Base-by-base conservation (phyloP, 176 grass and related monocot species). In the Ampelocalamus luodianensis region DNA sequence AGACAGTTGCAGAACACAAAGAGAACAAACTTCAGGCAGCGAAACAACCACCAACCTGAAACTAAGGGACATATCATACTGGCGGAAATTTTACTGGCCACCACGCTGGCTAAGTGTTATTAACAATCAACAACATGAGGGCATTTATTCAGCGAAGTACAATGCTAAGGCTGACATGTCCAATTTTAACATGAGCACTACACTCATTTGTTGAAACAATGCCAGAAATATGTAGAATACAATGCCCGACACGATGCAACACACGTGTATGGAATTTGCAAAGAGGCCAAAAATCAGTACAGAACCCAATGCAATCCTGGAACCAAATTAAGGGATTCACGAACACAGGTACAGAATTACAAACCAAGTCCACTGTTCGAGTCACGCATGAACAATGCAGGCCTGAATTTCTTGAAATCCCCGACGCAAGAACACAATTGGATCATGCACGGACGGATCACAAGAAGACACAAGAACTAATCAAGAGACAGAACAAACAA, bases 401-500 rank as follows among this genome's bases (percentile, higher is more conserved):
- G 29, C 5, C 12, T 18, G n/a, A 14, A 44, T 43, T 20, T 74
- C 54, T 61, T 54, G 39, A 12, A 63, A 50, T n/a, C 20, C 38
- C 20, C 40, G 46, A 34, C 73, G 26, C 44, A 36, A 46, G 15
- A 80, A 53, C 42, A 38, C 29, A 54, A 68, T 49, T 48, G 22
- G 48, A 66, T 68, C 24, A 22, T 36, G 18, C 22, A 44, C 51
- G 46, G 44, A 14, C 48, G 23, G 60, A 44, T 83, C 55, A 76
- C 16, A 69, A 18, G 24, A 49, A 3, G 8, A 42, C 10, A 18
- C 80, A 62, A 44, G 13, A 71, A 71, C 40, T 38, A 66, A 76
- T 64, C 42, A 70, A 66, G 38, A 82, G 79, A 83, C 42, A 48
- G 64, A 61, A 39, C 38, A 59, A 85, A 86, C n/a, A 11, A 42